Base-by-base conservation (phyloP, 345 rosid genomes). In the Abelmoschus esculentus region DNA sequence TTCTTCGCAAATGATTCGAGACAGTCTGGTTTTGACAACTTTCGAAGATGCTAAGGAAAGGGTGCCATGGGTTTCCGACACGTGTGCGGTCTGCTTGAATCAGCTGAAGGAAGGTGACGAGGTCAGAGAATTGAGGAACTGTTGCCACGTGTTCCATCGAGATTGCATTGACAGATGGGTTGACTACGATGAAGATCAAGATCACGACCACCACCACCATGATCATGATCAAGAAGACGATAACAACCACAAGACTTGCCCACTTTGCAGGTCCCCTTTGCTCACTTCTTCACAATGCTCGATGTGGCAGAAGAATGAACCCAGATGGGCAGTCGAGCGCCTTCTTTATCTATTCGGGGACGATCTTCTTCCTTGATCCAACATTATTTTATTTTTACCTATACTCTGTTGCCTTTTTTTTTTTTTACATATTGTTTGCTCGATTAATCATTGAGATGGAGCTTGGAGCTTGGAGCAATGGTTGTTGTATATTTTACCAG, bases 141-240 rank as follows among this genome's bases (percentile, higher is more conserved):
- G 99, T 64, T 77, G 83, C 83, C 99, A 95, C 81, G 92, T 91
- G 78, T 95, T 89, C 72, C 99, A 95, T 67, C 76, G 72, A 13
- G 96, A 91, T 42, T 95, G 99, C 75, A 87, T 95, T 7, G 96
- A 95, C 61, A 68, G 90, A 71, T 95, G 99, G 99, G 76, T 91
- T 0, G 96, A 88, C 42, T 88, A 87, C 15, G 92, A 82, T 59
- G 78, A 78, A 14, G 78, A 78, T 52, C 73, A 74, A 19, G 92
- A 88, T 52, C 40, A 66, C 14, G 92, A 83, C 26, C 26, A 22
- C 26, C 26, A 22, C 26, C 26, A 22, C 26, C 26, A 22, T 22
- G 26, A 22, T 22, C 26, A 22, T 22, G 26, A 22, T 60, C 77
- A 77, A 13, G 80, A 83, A 9, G 83, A 81, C 5, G 3, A 12